Conservation (phyloP, 306 rosid genomes). For the Quercus gilva region DNA sequence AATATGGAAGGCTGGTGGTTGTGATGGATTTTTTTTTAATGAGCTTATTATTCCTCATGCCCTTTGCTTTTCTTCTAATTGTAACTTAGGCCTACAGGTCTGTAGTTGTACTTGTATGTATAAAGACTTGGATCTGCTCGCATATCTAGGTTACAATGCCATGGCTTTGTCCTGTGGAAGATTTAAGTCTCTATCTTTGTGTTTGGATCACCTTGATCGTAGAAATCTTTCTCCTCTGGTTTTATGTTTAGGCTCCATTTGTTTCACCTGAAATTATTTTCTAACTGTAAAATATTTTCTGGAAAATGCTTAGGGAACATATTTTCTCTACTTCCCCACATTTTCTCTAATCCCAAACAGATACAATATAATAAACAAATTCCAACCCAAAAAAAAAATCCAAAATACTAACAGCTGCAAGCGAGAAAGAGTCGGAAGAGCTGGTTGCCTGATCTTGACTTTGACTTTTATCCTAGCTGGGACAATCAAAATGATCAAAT, state of each 20-base stretch:
- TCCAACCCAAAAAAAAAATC: too few species aligned
- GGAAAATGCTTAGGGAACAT: too few species aligned
- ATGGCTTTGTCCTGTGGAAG: background rate
- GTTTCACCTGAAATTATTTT: too few species aligned
- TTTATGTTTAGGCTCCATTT: background rate
- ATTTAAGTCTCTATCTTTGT: background rate
- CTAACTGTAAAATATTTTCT: too few species aligned
- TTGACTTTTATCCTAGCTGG: too few species aligned
- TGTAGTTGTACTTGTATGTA: background rate
- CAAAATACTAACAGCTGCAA: too few species aligned
- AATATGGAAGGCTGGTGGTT: background rate
- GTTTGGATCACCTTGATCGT: background rate
- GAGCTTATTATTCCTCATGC: background rate
- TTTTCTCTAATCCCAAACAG: too few species aligned
- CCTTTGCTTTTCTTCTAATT: background rate
- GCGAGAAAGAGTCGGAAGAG: too few species aligned
- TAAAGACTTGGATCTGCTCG: background rate
- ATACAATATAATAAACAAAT: too few species aligned
- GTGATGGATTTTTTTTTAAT: background rate
- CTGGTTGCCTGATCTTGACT: too few species aligned
- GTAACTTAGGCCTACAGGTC: background rate
- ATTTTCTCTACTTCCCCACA: too few species aligned
- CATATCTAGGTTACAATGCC: background rate
- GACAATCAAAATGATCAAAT: too few species aligned
- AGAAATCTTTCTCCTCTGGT: background rate